Conservation (phyloP, 345 rosid species). For the Erysimum cheiranthoides region DNA sequence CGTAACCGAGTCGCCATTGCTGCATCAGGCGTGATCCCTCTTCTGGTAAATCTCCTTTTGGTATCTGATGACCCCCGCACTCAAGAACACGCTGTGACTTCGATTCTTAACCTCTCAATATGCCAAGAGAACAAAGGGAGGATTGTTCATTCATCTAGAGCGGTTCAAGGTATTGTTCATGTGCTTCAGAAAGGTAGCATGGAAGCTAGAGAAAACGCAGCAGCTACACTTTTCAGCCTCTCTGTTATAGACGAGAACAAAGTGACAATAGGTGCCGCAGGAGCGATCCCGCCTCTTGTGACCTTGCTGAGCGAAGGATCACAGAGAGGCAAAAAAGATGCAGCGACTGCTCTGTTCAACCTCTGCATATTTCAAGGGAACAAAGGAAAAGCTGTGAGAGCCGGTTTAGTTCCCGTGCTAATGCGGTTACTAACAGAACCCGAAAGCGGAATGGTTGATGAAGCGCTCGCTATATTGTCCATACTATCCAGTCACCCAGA, state of each 20-base stretch:
- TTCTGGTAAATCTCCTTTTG: constrained; percentile 73
- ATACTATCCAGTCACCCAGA: constrained; percentile 72
- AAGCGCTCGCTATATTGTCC: constrained; percentile 74
- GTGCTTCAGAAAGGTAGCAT: constrained; percentile 91
- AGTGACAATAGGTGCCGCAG: constrained; percentile 78
- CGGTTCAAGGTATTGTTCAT: constrained; percentile 81
- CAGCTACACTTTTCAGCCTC: constrained; percentile 94
- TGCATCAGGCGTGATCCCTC: constrained; percentile 92
- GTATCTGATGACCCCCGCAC: constrained; percentile 62
- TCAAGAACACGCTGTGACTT: constrained; percentile 95
- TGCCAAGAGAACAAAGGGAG: constrained; percentile 85
- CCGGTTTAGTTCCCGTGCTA: constrained; percentile 72
- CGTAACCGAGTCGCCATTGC: constrained; percentile 87
- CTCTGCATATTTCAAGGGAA: constrained; percentile 92
- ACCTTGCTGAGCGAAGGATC: constrained; percentile 84
- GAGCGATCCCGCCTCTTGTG: constrained; percentile 91
- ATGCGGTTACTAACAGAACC: constrained; percentile 70
- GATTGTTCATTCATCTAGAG: constrained; percentile 71
- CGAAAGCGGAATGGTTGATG: constrained; percentile 75
- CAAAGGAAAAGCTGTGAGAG: constrained; percentile 89
- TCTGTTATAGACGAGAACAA: constrained; percentile 90
- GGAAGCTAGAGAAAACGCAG: constrained; percentile 98
- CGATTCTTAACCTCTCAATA: constrained; percentile 91
- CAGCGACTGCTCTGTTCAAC: constrained; percentile 92
- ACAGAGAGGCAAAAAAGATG: constrained; percentile 93